Percentiles rank a stretch among this genome's conserved stretches.
Conservation (phyloP, 2,329 filamentous ascomycete genomes). For the Pyrenophora teres region DNA sequence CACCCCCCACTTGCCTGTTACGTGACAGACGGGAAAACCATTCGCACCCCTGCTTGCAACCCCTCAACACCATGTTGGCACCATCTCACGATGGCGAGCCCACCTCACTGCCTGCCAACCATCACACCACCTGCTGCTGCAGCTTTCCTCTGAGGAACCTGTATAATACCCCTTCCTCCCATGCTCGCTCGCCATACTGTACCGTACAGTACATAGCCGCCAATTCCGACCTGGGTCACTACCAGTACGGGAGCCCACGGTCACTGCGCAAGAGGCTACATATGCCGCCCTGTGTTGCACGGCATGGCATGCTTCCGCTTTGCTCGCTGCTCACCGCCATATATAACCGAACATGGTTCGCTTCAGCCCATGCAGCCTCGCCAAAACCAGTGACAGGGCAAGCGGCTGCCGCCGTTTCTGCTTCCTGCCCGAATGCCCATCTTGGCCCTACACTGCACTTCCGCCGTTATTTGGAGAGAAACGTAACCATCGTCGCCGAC, state of each 20-base stretch:
- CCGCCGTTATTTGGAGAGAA: neutral
- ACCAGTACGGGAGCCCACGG: neutral
- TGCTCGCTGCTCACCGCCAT: constrained; percentile 30
- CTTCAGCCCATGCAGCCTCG: constrained; percentile 19
- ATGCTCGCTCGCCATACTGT: neutral
- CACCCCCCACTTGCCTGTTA: constrained; percentile 38
- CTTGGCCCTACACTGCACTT: neutral
- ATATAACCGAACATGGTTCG: constrained; percentile 21
- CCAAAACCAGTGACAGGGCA: neutral
- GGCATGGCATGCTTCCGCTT: constrained; percentile 26
- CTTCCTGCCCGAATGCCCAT: neutral
- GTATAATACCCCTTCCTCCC: neutral
- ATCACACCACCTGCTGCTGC: neutral
- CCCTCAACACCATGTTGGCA: constrained; percentile 40
- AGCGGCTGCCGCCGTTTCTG: neutral
- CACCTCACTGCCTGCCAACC: neutral
- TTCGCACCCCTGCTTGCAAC: constrained; percentile 28
- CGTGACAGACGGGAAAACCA: constrained; percentile 14
- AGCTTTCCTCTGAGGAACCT: neutral
- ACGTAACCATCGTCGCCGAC: constrained; percentile 3
- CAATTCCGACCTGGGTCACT: constrained; percentile 2
- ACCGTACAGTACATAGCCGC: neutral
- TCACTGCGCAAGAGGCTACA: neutral
- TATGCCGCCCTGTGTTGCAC: constrained; percentile 14
- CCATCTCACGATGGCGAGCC: constrained; percentile 17